phyloP scores from a whole-genome alignment of 1,139 yeast genomes.

The Wickerhamomyces sp. region DNA sequence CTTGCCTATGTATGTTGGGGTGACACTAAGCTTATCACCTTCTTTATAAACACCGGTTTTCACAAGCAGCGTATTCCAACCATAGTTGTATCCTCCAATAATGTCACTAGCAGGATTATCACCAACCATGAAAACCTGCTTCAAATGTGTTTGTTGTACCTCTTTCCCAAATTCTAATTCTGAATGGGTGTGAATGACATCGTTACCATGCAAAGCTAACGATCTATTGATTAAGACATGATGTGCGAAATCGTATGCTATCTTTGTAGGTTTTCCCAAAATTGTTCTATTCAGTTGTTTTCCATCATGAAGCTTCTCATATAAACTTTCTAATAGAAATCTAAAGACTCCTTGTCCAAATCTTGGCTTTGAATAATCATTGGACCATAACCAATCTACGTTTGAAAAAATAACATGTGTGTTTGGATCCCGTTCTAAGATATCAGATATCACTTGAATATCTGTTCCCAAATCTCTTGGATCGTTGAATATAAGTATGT shows the following conservation, averaged over 20 bases:
- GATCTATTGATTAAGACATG: slow-evolving; percentile 62
- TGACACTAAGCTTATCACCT: slow-evolving; percentile 46
- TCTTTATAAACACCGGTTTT: slow-evolving; percentile 84
- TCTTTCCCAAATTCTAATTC: slow-evolving; percentile 17
- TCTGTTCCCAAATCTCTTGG: slow-evolving; percentile 90
- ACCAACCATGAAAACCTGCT: slow-evolving; percentile 84
- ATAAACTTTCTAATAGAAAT: slow-evolving; percentile 58
- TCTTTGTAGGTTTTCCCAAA: slow-evolving; percentile 79
- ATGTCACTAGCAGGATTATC: slow-evolving; percentile 95
- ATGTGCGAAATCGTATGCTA: slow-evolving; percentile 85
- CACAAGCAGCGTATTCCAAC: slow-evolving; percentile 85
- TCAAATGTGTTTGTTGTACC: slow-evolving; percentile 15
- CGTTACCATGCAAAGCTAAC: slow-evolving; percentile 28
- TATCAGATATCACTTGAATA: slow-evolving; percentile 70
- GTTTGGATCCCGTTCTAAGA: slow-evolving; percentile 56
- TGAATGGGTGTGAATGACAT: slow-evolving; percentile 15
- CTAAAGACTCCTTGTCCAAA: slow-evolving; percentile 93
- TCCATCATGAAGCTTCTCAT: slow-evolving; percentile 44
- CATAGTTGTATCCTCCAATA: slow-evolving; percentile 78
- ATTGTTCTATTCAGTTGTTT: slow-evolving; percentile 50
- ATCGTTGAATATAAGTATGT: slow-evolving; percentile 83
- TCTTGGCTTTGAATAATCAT: slow-evolving; percentile 72
- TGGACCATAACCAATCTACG: slow-evolving; percentile 89
- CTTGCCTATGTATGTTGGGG: slow-evolving; percentile 35
- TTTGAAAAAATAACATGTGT: slow-evolving; percentile 84